Conservation (phyloP, 495 filamentous ascomycete genomes). For the Podospora fimiseda region DNA sequence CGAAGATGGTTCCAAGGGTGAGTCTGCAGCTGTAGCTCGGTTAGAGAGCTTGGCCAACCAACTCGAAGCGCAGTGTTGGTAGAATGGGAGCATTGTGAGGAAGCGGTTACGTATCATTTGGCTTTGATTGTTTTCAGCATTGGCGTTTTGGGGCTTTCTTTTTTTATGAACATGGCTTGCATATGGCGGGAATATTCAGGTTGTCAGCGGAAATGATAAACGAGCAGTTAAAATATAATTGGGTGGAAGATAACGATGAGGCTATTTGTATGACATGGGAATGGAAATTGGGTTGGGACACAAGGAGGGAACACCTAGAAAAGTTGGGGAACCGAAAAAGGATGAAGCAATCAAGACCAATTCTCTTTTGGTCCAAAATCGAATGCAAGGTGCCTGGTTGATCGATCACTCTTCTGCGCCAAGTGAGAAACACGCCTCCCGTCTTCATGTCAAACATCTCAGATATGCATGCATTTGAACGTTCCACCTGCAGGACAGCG, state of each 20-base stretch:
- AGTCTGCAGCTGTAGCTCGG: conserved; percentile 47
- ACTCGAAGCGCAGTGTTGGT: conserved; percentile 9
- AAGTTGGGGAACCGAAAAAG: no score
- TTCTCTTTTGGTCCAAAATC: no score
- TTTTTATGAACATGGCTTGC: background rate
- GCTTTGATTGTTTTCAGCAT: background rate
- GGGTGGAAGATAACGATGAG: no score
- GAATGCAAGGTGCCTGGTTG: no score
- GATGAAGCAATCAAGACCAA: no score
- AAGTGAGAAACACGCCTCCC: no score
- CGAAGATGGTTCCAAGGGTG: conserved; percentile 41
- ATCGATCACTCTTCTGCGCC: background rate
- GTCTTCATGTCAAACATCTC: background rate
- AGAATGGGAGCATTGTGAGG: background rate
- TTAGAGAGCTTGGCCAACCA: conserved; percentile 50
- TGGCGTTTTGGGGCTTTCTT: background rate
- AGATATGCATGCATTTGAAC: background rate
- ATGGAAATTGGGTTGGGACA: no score
- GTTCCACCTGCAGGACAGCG: background rate
- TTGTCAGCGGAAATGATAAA: no score
- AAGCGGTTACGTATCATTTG: background rate
- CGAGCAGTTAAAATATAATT: no score
- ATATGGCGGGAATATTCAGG: background rate
- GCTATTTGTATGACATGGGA: no score
- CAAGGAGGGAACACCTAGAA: no score